phyloP scores from a whole-genome alignment of 768 basidiomycete species.

The Fistulinella prunicolor region DNA sequence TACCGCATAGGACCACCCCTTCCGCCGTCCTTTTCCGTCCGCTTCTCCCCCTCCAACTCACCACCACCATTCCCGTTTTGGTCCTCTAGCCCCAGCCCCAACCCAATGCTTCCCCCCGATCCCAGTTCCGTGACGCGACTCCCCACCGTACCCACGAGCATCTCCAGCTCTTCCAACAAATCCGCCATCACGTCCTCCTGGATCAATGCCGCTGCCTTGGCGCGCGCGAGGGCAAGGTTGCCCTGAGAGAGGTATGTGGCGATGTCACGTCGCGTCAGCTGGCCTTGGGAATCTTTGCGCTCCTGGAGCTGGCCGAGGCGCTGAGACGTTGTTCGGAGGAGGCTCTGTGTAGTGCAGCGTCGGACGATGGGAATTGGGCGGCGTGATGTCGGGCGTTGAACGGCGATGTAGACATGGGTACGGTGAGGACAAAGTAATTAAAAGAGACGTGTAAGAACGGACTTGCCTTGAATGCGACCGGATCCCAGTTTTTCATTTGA shows the following conservation, averaged over 20 bases:
- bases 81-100: background rate
- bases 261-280: conserved; percentile 64
- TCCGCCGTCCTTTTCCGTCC: background rate
- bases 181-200: conserved; percentile 60
- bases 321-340: conserved; percentile 61
- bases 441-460: background rate
- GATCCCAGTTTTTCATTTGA: conserved; percentile 31
- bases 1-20: conserved; percentile 35
- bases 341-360: conserved; percentile 50
- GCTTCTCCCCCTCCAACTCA: too few relatives aligned
- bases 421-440: background rate
- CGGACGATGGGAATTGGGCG: background rate
- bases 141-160: conserved; percentile 60
- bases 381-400: background rate
- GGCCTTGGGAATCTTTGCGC: conserved; percentile 61
- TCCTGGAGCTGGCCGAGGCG: conserved; percentile 68
- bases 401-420: background rate
- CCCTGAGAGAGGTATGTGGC: conserved; percentile 61
- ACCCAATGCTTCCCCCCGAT: background rate
- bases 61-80: background rate
- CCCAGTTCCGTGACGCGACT: conserved; percentile 60
- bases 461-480: conserved; percentile 31
- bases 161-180: conserved; percentile 62
- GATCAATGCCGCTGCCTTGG: conserved; percentile 68
- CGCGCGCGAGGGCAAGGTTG: conserved; percentile 60